Evolutionary conservation across 2,329 filamentous ascomycete genomes (phyloP).

Genomic region (Neodidymelliopsis sp.): DNA sequence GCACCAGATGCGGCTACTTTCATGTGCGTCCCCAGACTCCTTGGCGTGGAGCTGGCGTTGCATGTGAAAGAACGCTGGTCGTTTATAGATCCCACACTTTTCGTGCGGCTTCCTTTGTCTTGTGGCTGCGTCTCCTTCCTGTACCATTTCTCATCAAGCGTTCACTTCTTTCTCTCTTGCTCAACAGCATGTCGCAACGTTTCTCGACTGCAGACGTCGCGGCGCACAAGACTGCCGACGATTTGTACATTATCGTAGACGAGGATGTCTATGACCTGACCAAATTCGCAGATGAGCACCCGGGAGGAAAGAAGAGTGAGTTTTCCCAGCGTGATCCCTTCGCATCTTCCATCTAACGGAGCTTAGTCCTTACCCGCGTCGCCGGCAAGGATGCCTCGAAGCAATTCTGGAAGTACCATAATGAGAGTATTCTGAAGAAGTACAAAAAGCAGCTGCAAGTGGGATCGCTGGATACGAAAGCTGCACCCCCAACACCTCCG

Average conservation of each 20-base stretch:
- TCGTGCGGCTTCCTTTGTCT: slow-evolving; percentile 27
- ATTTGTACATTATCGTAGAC: slow-evolving; percentile 89
- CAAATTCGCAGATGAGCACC: slow-evolving; percentile 63
- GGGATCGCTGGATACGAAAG: slow-evolving; percentile 84
- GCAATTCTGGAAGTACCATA: slow-evolving; percentile 73
- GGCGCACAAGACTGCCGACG: slow-evolving; percentile 86
- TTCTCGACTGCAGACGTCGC: slow-evolving; percentile 87
- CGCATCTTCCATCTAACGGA: slow-evolving; percentile 20
- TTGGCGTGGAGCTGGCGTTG: slow-evolving; percentile 37
- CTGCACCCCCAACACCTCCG: slow-evolving; percentile 60
- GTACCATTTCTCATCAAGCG: slow-evolving; percentile 18
- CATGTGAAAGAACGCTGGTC: slow-evolving; percentile 47
- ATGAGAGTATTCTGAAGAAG: slow-evolving; percentile 67
- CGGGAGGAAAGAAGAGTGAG: slow-evolving; percentile 76
- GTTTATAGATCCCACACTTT: slow-evolving; percentile 33
- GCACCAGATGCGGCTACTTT: slow-evolving; percentile 36
- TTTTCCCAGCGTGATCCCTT: background rate
- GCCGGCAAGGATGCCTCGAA: slow-evolving; percentile 73
- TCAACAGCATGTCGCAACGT: slow-evolving; percentile 76
- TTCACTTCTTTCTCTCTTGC: slow-evolving; percentile 16
- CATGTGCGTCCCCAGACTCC: slow-evolving; percentile 36
- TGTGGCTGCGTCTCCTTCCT: slow-evolving; percentile 23
- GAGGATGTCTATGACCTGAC: slow-evolving; percentile 96
- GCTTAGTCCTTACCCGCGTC: slow-evolving; percentile 67
- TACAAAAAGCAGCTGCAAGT: slow-evolving; percentile 67